Percentiles rank a stretch among this genome's conserved stretches.
These are phyloP conservation scores for Nothophoma quercina DNA, from an alignment of 2,329 filamentous ascomycete genomes.

Conservation along the genomic window DNA sequence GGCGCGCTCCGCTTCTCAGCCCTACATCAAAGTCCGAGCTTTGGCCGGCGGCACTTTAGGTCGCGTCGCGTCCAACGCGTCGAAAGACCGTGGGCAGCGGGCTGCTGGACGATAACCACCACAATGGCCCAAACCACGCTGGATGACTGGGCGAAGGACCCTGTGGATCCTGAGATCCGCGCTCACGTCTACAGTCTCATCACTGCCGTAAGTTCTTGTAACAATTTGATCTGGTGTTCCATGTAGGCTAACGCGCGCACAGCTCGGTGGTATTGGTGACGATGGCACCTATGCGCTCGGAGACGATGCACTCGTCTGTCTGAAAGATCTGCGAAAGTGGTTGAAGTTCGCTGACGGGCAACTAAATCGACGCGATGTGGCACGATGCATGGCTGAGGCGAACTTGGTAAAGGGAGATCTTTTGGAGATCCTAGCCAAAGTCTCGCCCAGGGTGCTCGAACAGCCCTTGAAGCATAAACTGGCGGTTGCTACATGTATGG, in stretches of 20 bases:
- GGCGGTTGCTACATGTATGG: slow-evolving; percentile 75
- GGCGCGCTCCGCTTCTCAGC: slow-evolving; percentile 3
- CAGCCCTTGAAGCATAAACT: slow-evolving; percentile 80
- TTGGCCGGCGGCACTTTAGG: slow-evolving; percentile 38
- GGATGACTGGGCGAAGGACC: slow-evolving; percentile 55
- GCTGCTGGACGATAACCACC: slow-evolving; percentile 34
- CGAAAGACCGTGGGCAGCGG: slow-evolving; percentile 23
- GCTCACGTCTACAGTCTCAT: slow-evolving; percentile 93
- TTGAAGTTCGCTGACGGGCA: slow-evolving; percentile 94
- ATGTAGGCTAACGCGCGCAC: slow-evolving; percentile 27
- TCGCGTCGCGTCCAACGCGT: slow-evolving; percentile 45
- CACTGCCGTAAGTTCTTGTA: slow-evolving; percentile 73
- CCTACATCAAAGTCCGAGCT: slow-evolving; percentile 30
- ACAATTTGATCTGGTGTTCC: neutral
- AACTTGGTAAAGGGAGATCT: slow-evolving; percentile 92
- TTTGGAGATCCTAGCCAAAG: slow-evolving; percentile 81
- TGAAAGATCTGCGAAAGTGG: slow-evolving; percentile 96
- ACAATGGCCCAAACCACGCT: slow-evolving; percentile 49
- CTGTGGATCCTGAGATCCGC: slow-evolving; percentile 88
- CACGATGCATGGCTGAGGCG: slow-evolving; percentile 87
- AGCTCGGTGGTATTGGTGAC: slow-evolving; percentile 88
- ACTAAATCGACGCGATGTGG: slow-evolving; percentile 91
- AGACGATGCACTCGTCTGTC: slow-evolving; percentile 88
- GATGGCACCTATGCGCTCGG: slow-evolving; percentile 86
- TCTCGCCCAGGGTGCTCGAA: slow-evolving; percentile 74